phyloP scores from a whole-genome alignment of 2,329 filamentous ascomycete species.

The Harringtonia aguacate region DNA sequence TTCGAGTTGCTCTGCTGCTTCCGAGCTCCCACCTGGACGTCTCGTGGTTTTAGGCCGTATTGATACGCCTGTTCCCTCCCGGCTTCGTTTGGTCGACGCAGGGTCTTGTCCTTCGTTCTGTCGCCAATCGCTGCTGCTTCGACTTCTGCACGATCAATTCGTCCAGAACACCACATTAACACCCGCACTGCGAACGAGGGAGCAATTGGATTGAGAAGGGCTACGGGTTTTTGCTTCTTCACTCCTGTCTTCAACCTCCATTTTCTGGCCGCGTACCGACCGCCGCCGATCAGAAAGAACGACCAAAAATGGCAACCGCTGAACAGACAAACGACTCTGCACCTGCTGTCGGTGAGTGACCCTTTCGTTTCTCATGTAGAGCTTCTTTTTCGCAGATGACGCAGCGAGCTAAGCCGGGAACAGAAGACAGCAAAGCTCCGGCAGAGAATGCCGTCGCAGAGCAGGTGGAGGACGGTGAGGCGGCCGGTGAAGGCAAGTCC shows the following conservation, averaged over 20 bases:
- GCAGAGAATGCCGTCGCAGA: conserved; percentile 10
- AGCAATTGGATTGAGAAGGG: too few relatives aligned
- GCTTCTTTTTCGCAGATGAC: background rate
- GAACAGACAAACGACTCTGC: conserved; percentile 5
- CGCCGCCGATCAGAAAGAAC: background rate
- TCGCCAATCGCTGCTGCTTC: too few relatives aligned
- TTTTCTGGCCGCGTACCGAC: background rate
- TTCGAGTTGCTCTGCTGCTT: background rate
- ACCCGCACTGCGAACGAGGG: too few relatives aligned
- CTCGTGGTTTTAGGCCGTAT: too few relatives aligned
- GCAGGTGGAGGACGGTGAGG: conserved; percentile 16
- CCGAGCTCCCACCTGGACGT: too few relatives aligned
- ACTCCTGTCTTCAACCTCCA: background rate
- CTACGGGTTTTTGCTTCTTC: background rate
- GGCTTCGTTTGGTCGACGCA: too few relatives aligned
- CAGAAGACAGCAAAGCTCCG: conserved; percentile 4
- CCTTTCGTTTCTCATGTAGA: background rate
- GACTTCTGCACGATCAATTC: too few relatives aligned
- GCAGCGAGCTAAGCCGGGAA: background rate
- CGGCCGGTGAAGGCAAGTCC: conserved; percentile 21
- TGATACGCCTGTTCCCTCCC: too few relatives aligned
- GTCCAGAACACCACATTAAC: too few relatives aligned
- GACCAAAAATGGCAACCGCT: conserved; percentile 5
- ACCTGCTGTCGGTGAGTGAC: conserved; percentile 7
- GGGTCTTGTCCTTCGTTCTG: too few relatives aligned